Evolutionary conservation across 2,329 filamentous ascomycete genomes (phyloP).

Genomic region (Dactylellina parvicollis): DNA sequence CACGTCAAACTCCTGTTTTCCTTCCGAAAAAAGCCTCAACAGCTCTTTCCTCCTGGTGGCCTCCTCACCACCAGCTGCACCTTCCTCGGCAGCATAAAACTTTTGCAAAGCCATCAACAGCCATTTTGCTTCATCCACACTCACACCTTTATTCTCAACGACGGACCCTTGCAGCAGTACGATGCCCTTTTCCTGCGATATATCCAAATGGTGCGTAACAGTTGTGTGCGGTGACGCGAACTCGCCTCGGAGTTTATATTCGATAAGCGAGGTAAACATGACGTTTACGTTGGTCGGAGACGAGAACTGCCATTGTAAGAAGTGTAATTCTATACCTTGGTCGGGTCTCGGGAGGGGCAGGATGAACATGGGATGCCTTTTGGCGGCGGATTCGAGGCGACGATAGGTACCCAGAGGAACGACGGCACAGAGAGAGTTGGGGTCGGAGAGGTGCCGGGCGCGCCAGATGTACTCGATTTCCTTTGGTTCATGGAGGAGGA

Average conservation of each 20-base stretch:
- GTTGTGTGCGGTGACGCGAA: slow-evolving; percentile 93
- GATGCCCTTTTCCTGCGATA: slow-evolving; percentile 76
- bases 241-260: slow-evolving; percentile 90
- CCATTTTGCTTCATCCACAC: slow-evolving; percentile 84
- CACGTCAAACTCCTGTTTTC: slow-evolving; percentile 81
- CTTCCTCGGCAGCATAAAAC: slow-evolving; percentile 77
- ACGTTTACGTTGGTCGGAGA: slow-evolving; percentile 75
- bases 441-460: slow-evolving; percentile 78
- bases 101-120: slow-evolving; percentile 91
- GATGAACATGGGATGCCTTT: slow-evolving; percentile 84
- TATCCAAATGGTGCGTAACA: slow-evolving; percentile 87
- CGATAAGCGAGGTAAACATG: slow-evolving; percentile 91
- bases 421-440: slow-evolving; percentile 81
- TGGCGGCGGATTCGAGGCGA: slow-evolving; percentile 76
- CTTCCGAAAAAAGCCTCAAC: slow-evolving; percentile 81
- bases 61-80: slow-evolving; percentile 60
- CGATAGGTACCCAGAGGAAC: slow-evolving; percentile 79
- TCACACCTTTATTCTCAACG: slow-evolving; percentile 78
- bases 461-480: slow-evolving; percentile 93
- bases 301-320: slow-evolving; percentile 95
- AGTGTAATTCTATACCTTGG: slow-evolving; percentile 88
- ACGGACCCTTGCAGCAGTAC: slow-evolving; percentile 88
- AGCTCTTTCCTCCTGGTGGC: slow-evolving; percentile 73
- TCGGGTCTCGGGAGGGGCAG: slow-evolving; percentile 78
- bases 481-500: slow-evolving; percentile 71